phyloP scores from a whole-genome alignment of 768 basidiomycete genomes.

The Mycena rosella region DNA sequence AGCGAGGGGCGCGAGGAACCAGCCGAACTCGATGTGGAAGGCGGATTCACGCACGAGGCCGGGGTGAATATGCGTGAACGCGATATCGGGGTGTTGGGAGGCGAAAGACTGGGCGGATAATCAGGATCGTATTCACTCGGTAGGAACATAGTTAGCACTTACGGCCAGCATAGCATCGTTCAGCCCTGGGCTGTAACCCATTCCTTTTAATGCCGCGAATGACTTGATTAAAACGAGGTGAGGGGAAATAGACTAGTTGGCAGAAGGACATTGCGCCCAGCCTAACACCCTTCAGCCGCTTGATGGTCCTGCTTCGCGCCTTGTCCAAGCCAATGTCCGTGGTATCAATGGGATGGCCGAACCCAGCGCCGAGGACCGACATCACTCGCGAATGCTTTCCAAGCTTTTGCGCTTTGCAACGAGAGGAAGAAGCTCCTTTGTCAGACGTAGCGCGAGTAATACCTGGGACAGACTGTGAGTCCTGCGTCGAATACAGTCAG shows the following conservation, averaged over 20 bases:
- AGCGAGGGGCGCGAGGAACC: slow-evolving; percentile 11
- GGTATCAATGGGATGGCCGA: too few relatives aligned
- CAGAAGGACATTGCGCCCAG: too few relatives aligned
- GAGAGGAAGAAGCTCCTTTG: too few relatives aligned
- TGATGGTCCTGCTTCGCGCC: too few relatives aligned
- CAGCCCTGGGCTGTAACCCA: slow-evolving; percentile 1
- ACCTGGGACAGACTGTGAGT: not conserved
- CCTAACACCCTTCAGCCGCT: too few relatives aligned
- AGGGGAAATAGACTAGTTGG: not conserved
- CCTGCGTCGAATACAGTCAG: not conserved
- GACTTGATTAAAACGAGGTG: not conserved
- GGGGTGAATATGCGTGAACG: too few relatives aligned
- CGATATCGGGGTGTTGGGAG: too few relatives aligned
- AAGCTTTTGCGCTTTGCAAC: slow-evolving; percentile 29
- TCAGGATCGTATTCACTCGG: too few relatives aligned
- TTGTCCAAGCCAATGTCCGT: slow-evolving; percentile 31
- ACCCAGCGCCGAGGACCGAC: too few relatives aligned
- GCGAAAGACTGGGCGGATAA: not conserved
- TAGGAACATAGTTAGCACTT: too few relatives aligned
- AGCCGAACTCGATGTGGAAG: not conserved
- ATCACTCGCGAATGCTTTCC: slow-evolving; percentile 19
- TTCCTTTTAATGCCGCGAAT: slow-evolving; percentile 1
- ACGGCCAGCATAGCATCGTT: not conserved
- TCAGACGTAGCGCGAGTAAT: too few relatives aligned
- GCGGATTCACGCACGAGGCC: not conserved